phyloP scores from a whole-genome alignment of 2,329 filamentous ascomycete species.

The Fusarium sp. region DNA sequence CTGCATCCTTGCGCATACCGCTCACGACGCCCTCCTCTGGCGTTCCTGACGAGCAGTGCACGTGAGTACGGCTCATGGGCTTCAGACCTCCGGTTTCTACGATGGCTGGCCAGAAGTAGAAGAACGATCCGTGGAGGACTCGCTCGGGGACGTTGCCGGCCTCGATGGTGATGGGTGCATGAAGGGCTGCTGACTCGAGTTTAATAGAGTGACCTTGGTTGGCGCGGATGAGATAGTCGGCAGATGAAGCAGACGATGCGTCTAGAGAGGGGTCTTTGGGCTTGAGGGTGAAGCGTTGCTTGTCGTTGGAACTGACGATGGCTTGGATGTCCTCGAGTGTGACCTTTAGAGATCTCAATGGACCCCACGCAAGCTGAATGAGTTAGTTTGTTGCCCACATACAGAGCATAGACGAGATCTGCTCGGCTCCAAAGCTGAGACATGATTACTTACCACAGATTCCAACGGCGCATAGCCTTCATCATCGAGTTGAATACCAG shows the following conservation, averaged over 20 bases:
- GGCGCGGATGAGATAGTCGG: slow-evolving; percentile 88
- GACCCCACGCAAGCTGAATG: slow-evolving; percentile 64
- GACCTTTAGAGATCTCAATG: slow-evolving; percentile 76
- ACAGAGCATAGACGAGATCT: not conserved
- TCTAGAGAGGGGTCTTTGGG: slow-evolving; percentile 55
- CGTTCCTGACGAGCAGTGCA: slow-evolving; percentile 87
- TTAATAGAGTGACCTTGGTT: slow-evolving; percentile 94
- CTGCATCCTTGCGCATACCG: slow-evolving; percentile 83
- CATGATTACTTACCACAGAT: slow-evolving; percentile 64
- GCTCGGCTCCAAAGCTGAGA: not conserved
- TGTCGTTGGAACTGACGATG: slow-evolving; percentile 81
- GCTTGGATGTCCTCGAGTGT: slow-evolving; percentile 79
- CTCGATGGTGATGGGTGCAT: slow-evolving; percentile 74
- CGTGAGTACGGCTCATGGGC: slow-evolving; percentile 86
- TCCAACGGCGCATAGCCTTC: slow-evolving; percentile 72
- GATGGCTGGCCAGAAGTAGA: slow-evolving; percentile 82
- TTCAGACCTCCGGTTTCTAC: slow-evolving; percentile 80
- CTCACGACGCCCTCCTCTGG: slow-evolving; percentile 74
- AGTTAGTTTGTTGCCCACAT: slow-evolving; percentile 6
- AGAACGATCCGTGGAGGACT: slow-evolving; percentile 91
- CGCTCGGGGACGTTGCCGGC: slow-evolving; percentile 69
- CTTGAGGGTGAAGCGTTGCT: slow-evolving; percentile 89
- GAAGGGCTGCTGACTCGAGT: slow-evolving; percentile 76
- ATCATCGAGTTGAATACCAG: slow-evolving; percentile 67
- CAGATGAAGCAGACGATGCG: slow-evolving; percentile 60